Evolutionary conservation across 1,284 basidiomycete genomes (phyloP), one percentile per base, ranked within the genome.

Genomic region (Malassezia slooffiae): DNA sequence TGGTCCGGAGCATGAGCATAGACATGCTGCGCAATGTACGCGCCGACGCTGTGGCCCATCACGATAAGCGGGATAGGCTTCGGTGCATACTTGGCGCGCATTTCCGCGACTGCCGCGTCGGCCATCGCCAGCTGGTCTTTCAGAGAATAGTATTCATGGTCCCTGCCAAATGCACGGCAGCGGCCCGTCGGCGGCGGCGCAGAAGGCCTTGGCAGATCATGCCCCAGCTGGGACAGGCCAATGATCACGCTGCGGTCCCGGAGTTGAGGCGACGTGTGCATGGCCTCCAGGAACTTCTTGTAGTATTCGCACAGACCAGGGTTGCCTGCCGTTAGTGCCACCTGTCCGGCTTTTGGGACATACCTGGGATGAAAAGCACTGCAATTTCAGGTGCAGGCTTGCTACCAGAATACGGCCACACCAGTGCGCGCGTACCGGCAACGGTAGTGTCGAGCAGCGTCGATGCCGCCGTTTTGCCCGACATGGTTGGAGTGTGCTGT

Each of bases 41-140:
- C 40, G n/a, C 46, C 46, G 27, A 48, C 23, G 15, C 46, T 48
- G 36, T 48, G 46, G 12, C 46, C 46, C 11, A 26, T 16, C 4
- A 48, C 26, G 13, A 42, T 16, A 8, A 42, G 1, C 4, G 46
- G 46, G n/a, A n/a, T n/a, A n/a, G n/a, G n/a, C n/a, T n/a, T n/a
- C n/a, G n/a, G n/a, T n/a, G n/a, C n/a, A n/a, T n/a, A n/a, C n/a
- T n/a, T n/a, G n/a, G n/a, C n/a, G n/a, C n/a, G n/a, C n/a, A n/a
- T n/a, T n/a, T n/a, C n/a, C n/a, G n/a, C n/a, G n/a, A n/a, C n/a
- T n/a, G n/a, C n/a, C n/a, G n/a, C n/a, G n/a, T n/a, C n/a, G n/a
- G n/a, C n/a, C n/a, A n/a, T 21, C 3, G n/a, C 30, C 4, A 48
- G 37, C 20, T 48, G 46, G 24, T 48, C 46, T 11, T 15, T 20